Evolutionary conservation across 768 basidiomycete species (phyloP), one percentile per base, ranked within the genome.

Genomic region (Leccinellum rugosiceps): DNA sequence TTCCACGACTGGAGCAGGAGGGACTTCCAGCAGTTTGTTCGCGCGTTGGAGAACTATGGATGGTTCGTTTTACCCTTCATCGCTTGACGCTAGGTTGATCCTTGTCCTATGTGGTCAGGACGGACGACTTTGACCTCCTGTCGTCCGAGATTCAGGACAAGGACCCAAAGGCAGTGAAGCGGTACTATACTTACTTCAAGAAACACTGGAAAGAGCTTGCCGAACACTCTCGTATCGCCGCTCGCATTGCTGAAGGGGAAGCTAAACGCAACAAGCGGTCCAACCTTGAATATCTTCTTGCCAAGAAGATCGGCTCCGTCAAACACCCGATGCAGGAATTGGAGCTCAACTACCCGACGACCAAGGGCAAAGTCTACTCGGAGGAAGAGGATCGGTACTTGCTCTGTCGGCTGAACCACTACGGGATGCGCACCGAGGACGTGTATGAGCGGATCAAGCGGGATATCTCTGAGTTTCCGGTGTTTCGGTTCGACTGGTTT

Each of bases 401-500:
- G 11, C 82, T 98, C 38, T 94, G 92, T 67, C 84, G 94, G 25
- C 74, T 98, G 60, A 84, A 86, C 69, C 85, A 96, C 74, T 95
- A 98, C 63, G 94, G 94, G 23, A 86, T 98, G 80, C 86, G 87
- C 55, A 76, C 81, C 15, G 92, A 92, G 50, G 94, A 97, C 65
- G 89, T 93, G 25, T 97, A 94, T 67, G 96, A 99, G 67, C 76
- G 87, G 53, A 97, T 98, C 75, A 97, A 96, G 82, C 85, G 88
- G 72, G 96, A 98, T 72, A 94, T 98, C 61, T 88, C 86, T 15
- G 95, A 98, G 74, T 98, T 94, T 74, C 95, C 96, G 1, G 90
- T 95, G 14, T 99, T 98, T 77, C 80, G 95, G 21, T 98, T 98
- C 65, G 94, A 98, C 68, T 98, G 94, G 96, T 98, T 97, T 77